Base-by-base conservation (phyloP, 345 rosid species). In the Passiflora organensis region DNA sequence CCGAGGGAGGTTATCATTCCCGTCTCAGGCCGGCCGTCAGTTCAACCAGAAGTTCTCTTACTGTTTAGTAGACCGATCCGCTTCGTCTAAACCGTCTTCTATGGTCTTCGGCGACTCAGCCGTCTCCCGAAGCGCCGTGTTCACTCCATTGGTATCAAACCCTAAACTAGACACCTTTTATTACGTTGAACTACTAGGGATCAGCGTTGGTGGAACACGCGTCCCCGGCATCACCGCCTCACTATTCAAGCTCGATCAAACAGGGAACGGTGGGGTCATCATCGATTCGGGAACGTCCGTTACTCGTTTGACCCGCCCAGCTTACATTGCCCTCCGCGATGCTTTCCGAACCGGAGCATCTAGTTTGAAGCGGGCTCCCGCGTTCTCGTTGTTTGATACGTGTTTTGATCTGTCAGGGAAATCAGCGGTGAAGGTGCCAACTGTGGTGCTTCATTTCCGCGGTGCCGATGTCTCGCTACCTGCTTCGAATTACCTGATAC, bases 121-220 rank as follows among this genome's bases (percentile, higher is more conserved):
- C 23, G 52, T 80, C 28, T 78, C 97, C 13, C 76, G 95, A 42
- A 64, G 79, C 63, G 88, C 95, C 22, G 69, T 63, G 56, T 89
- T 85, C 83, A 93, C 99, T 2, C 89, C 96, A 5, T 43, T 93
- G 43, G 13, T 86, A 4, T 48, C 80, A 0, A 93, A 93, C 59
- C 99, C 97, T 1, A 86, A 85, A 71, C 83, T 93, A 2, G 96
- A 86, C 48, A 93, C 99, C 1, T 93, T 93, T 65, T 93, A 93
- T 81, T 93, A 89, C 82, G 69, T 85, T 2, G 95, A 85, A 22
- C 90, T 93, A 16, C 62, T 86, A 13, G 97, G 89, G 17, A 76
- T 89, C 5, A 93, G 99, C 59, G 86, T 93, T 16, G 97, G 99
- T 0, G 97, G 99, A 34, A 47, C 84, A 11, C 91, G 82, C 51